Evolutionary conservation across 2,329 filamentous ascomycete species (phyloP).

Genomic region (Diaporthe caulivora): DNA sequence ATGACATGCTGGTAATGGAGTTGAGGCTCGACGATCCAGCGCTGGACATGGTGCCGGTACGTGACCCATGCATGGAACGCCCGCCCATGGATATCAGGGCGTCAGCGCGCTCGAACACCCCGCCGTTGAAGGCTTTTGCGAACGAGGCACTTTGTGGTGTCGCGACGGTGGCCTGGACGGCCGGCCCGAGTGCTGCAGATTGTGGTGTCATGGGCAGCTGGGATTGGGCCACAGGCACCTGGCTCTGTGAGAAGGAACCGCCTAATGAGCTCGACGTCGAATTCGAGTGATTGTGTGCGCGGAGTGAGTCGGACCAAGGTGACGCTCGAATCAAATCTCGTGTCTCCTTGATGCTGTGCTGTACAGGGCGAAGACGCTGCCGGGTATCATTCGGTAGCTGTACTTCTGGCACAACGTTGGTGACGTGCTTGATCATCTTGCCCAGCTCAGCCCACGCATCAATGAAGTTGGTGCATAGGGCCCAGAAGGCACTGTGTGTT

Average conservation of each 20-base stretch:
- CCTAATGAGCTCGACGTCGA: slow-evolving; percentile 48
- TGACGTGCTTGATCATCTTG: slow-evolving; percentile 65
- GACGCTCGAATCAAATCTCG: slow-evolving; percentile 76
- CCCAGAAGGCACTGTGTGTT: slow-evolving; percentile 72
- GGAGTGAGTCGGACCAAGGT: slow-evolving; percentile 63
- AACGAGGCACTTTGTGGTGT: slow-evolving; percentile 73
- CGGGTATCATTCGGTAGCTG: slow-evolving; percentile 76
- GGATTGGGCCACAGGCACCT: slow-evolving; percentile 36
- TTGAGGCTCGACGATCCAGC: slow-evolving; percentile 67
- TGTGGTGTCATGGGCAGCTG: slow-evolving; percentile 85
- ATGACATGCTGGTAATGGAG: slow-evolving; percentile 48
- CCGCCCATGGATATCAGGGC: slow-evolving; percentile 69
- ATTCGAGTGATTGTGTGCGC: slow-evolving; percentile 50
- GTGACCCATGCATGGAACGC: slow-evolving; percentile 61
- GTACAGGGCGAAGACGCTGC: slow-evolving; percentile 81
- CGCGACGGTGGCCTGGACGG: slow-evolving; percentile 88
- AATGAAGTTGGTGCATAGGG: slow-evolving; percentile 81
- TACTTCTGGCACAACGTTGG: slow-evolving; percentile 58
- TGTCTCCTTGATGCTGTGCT: slow-evolving; percentile 85
- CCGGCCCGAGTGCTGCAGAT: slow-evolving; percentile 88
- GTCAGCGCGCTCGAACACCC: slow-evolving; percentile 72
- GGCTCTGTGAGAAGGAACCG: slow-evolving; percentile 40
- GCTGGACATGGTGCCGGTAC: slow-evolving; percentile 68
- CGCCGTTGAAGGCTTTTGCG: slow-evolving; percentile 65
- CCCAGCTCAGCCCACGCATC: slow-evolving; percentile 78